Conservation (phyloP, 2,329 filamentous ascomycete genomes). For the Hysterium pulicare region DNA sequence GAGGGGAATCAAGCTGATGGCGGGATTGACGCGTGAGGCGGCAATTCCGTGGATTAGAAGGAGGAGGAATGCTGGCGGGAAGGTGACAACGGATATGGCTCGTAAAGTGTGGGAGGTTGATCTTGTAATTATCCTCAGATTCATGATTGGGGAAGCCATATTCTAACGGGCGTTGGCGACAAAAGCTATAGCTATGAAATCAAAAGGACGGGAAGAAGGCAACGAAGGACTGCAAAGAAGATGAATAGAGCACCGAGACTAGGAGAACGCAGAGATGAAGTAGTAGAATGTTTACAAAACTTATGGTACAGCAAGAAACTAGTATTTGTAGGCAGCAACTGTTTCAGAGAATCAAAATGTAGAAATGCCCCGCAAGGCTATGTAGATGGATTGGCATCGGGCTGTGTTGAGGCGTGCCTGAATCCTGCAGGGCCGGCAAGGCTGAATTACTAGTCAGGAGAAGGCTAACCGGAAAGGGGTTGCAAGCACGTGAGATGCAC, state of each 20-base stretch:
- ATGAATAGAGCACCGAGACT: too few relatives aligned
- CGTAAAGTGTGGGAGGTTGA: constrained; percentile 21
- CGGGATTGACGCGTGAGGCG: constrained; percentile 19
- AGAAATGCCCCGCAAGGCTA: not conserved
- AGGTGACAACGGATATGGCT: constrained; percentile 19
- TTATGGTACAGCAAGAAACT: too few relatives aligned
- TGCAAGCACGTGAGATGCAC: too few relatives aligned
- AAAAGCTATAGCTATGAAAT: too few relatives aligned
- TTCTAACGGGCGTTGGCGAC: too few relatives aligned
- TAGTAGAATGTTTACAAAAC: too few relatives aligned
- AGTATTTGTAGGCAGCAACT: too few relatives aligned
- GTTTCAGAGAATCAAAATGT: not conserved
- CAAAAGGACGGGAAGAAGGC: too few relatives aligned
- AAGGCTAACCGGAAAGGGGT: too few relatives aligned
- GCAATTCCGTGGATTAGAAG: constrained; percentile 25
- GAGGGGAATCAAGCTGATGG: constrained; percentile 26
- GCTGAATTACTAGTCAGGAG: too few relatives aligned
- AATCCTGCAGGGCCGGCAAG: not conserved
- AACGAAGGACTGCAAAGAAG: too few relatives aligned
- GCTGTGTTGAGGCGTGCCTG: not conserved
- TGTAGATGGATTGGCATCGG: not conserved
- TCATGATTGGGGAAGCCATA: constrained; percentile 17
- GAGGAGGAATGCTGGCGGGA: constrained; percentile 23
- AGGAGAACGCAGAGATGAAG: too few relatives aligned
- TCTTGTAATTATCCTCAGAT: constrained; percentile 21